Base-by-base conservation (phyloP, 768 basidiomycete species). In the Infundibulicybe gibba region DNA sequence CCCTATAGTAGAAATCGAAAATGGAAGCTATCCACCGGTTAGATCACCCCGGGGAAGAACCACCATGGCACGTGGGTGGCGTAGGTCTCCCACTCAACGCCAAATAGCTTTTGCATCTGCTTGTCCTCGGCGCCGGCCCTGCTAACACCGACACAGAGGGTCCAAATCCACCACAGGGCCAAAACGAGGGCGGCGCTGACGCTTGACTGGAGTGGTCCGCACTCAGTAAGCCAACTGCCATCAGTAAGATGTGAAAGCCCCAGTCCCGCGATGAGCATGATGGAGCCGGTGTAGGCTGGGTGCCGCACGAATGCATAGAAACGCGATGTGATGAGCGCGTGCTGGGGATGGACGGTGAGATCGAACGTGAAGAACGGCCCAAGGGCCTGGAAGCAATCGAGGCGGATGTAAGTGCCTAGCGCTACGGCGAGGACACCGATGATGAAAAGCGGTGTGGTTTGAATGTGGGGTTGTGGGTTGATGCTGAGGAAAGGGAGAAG, bases 291-390 rank as follows among this genome's bases (percentile, higher is more conserved):
- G 57, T 79, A 80, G 0, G 77, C 69, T n/a, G 79, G 79, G 59
- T 81, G 79, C 6, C 79, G 75, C 44, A 80, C 79, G 47, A 72
- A 71, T 5, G 61, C 48, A 55, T 81, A 81, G 49, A 69, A 74
- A 14, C 77, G 71, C 14, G 60, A 57, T 3, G 77, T 79, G 51
- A 81, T 62, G 40, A 81, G 68, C 40, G 60, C 67, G 62, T 82
- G 80, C 30, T 64, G 59, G 1, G 77, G 76, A 45, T 74, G 76
- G 35, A 81, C 59, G 40, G 78, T 78, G 42, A 82, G 69, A 54
- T 80, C 79, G 57, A 80, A 81, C 0, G 80, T 81, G 65, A 82
- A 82, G 47, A 80, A 60, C 1, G 66, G 57, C n/a, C 35, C 35
- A 19, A 38, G 35, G 35, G 35, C 17, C 17, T 19, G 35, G 35